phyloP scores from a whole-genome alignment of 169 alveolate genomes.

The Cyclospora cayetanensis region DNA sequence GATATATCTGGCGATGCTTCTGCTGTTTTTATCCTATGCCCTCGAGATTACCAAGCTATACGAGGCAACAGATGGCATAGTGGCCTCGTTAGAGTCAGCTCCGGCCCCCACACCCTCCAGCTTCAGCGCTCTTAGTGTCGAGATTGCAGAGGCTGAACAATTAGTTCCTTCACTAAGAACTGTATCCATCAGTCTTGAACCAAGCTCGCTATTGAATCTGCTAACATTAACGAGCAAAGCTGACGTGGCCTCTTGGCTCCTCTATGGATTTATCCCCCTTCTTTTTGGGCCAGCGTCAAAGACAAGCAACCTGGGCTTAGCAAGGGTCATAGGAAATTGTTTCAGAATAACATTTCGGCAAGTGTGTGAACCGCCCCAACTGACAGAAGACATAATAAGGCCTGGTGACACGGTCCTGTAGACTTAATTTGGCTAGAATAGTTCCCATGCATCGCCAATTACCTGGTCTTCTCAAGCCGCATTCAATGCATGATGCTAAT shows the following conservation, averaged over 20 bases:
- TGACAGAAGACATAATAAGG: no score
- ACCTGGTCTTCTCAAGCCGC: no score
- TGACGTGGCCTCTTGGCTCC: conserved; percentile 64
- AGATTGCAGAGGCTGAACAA: conserved; percentile 9
- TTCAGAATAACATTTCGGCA: conserved; percentile 60
- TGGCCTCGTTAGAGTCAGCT: neutral
- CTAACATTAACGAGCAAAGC: conserved; percentile 22
- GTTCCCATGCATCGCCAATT: no score
- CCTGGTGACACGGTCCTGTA: no score
- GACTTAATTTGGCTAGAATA: no score
- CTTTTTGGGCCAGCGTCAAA: conserved; percentile 58
- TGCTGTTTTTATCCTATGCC: conserved; percentile 39
- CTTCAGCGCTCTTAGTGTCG: conserved; percentile 21
- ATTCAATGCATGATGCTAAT: no score
- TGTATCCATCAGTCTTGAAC: neutral
- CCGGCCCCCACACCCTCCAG: conserved; percentile 23
- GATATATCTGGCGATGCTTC: conserved; percentile 11
- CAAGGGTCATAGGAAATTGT: conserved; percentile 43
- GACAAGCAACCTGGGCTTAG: conserved; percentile 52
- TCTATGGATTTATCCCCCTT: conserved; percentile 32
- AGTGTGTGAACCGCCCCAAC: neutral
- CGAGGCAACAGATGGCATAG: conserved; percentile 36
- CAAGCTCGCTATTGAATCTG: neutral
- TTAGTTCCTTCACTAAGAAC: neutral
- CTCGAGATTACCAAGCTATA: conserved; percentile 27